Percentiles rank a stretch among this genome's conserved stretches.
phyloP scores from a whole-genome alignment of 2,329 filamentous ascomycete genomes.

The Trichoderma oligosporum region DNA sequence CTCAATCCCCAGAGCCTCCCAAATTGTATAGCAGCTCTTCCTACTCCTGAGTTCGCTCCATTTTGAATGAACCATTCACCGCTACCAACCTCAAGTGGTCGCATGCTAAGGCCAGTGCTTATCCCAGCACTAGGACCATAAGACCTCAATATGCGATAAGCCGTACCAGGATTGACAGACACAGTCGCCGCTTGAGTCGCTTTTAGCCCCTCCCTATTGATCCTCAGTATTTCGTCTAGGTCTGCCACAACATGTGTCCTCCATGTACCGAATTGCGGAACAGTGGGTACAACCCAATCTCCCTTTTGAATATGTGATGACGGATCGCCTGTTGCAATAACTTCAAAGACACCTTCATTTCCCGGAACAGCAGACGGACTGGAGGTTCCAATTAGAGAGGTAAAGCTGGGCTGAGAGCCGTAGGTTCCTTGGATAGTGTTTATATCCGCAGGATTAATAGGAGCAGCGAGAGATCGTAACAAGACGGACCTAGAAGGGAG shows the following conservation, averaged over 20 bases:
- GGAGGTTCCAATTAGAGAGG: slow-evolving; percentile 69
- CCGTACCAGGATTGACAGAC: slow-evolving; percentile 88
- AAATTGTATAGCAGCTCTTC: slow-evolving; percentile 85
- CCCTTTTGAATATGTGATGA: slow-evolving; percentile 59
- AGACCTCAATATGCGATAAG: slow-evolving; percentile 86
- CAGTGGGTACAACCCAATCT: slow-evolving; percentile 90
- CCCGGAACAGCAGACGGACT: slow-evolving; percentile 74
- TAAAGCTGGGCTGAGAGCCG: slow-evolving; percentile 77
- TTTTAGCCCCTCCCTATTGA: slow-evolving; percentile 68
- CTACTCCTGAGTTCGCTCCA: slow-evolving; percentile 91
- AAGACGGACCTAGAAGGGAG: slow-evolving; percentile 64
- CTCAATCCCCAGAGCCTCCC: slow-evolving; percentile 81
- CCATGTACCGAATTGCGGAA: slow-evolving; percentile 87
- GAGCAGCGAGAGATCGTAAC: slow-evolving; percentile 81
- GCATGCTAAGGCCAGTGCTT: slow-evolving; percentile 44
- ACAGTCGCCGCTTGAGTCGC: slow-evolving; percentile 82
- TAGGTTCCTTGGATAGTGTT: slow-evolving; percentile 98
- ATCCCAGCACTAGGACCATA: slow-evolving; percentile 55
- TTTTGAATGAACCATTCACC: slow-evolving; percentile 96
- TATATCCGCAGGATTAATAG: slow-evolving; percentile 96
- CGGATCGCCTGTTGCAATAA: slow-evolving; percentile 64
- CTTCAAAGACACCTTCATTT: slow-evolving; percentile 92
- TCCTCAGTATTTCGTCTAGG: slow-evolving; percentile 56
- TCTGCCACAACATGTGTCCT: slow-evolving; percentile 78
- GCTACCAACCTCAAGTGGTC: slow-evolving; percentile 43